Base-by-base conservation (phyloP, 306 rosid species). In the Fragaria nilgerrensis region DNA sequence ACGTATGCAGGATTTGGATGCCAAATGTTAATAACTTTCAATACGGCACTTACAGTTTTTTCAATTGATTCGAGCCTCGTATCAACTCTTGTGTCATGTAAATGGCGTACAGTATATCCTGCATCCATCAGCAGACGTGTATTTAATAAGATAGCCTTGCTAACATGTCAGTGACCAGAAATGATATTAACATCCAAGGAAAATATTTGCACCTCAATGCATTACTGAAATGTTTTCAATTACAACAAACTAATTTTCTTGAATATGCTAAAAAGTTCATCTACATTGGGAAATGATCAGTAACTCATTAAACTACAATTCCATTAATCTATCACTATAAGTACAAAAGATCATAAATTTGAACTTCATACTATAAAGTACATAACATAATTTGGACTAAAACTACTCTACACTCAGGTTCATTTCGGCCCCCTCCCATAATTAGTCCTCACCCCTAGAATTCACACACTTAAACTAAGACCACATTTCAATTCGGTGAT, bases 41-140 rank as follows among this genome's bases (percentile, higher is more conserved):
- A 47, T 7, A 49, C 2, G 45, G 59, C 65, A 59, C 82, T 87
- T 77, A 95, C 99, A 77, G 85, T 90, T 64, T 81, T 73, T 84
- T 95, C 99, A 47, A 95, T 95, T 22, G 99, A 90, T 81, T 86
- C 88, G 44, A 95, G 97, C 87, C 99, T 88, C 81, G 82, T 86
- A 74, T 92, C 90, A 77, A 95, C 92, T 85, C 66, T 89, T 25
- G 74, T 41, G 0, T 92, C 90, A 81, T 91, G 99, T 1, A 84
- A 56, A 78, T 91, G 94, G 7, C 99, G 99, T 81, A 95, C 63
- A 17, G 90, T 74, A 82, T 92, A 95, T 15, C 99, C 97, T 92
- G 87, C 75, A 61, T 15, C 74, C 74, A 79, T 67, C 58, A 47
- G 29, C 50, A 69, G 20, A 82, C 23, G 43, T 44, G 41, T 39